Conservation (phyloP, 2,329 filamentous ascomycete genomes). For the Pseudogymnoascus destructans region DNA sequence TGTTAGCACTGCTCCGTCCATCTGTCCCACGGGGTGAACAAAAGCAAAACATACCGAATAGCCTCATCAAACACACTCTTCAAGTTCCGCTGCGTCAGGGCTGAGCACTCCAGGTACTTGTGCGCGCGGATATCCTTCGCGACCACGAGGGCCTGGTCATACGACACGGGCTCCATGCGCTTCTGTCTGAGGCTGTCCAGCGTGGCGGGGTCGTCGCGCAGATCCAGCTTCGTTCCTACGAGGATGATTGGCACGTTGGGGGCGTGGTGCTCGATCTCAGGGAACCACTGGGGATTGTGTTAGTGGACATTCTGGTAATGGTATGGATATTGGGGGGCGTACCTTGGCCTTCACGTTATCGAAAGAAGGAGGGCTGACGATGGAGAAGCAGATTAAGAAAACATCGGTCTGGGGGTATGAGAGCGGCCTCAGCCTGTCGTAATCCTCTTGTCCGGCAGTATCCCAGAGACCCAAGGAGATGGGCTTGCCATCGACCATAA, state of each 20-base stretch:
- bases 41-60: slow-evolving; percentile 58
- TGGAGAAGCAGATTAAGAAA: slow-evolving; percentile 96
- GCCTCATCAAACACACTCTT: slow-evolving; percentile 99
- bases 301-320: slow-evolving; percentile 7
- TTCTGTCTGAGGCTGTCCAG: slow-evolving; percentile 73
- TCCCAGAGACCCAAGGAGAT: slow-evolving; percentile 97
- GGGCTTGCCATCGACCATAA: slow-evolving; percentile 97
- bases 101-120: slow-evolving; percentile 97
- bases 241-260: slow-evolving; percentile 93
- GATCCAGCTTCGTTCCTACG: slow-evolving; percentile 91
- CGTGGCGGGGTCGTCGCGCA: slow-evolving; percentile 77
- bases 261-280: slow-evolving; percentile 93
- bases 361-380: slow-evolving; percentile 93
- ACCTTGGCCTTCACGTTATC: slow-evolving; percentile 99
- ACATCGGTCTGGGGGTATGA: slow-evolving; percentile 98
- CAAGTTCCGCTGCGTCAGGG: slow-evolving; percentile 86
- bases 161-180: slow-evolving; percentile 94
- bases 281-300: slow-evolving; percentile 61
- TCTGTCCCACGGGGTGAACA: background rate
- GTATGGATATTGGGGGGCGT: slow-evolving; percentile 24
- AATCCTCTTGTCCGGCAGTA: slow-evolving; percentile 97
- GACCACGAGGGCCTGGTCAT: slow-evolving; percentile 77
- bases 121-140: slow-evolving; percentile 91
- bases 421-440: slow-evolving; percentile 84
- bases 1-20: slow-evolving; percentile 9